Base-by-base conservation (phyloP, 768 basidiomycete genomes). In the Termitomyces sp. region DNA sequence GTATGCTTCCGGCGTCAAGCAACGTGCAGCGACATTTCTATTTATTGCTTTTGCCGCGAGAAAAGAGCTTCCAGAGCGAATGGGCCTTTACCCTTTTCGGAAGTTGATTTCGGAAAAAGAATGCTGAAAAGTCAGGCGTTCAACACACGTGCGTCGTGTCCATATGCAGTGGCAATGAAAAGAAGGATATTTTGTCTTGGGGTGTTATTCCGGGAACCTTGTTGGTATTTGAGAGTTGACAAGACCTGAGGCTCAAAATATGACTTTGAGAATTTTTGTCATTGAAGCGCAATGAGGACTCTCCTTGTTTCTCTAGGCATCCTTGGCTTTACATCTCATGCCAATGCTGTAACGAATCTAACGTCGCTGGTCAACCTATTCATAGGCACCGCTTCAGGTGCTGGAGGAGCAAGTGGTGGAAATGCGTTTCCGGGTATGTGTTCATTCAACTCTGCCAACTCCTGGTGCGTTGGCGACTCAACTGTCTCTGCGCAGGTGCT, bases 291-390 rank as follows among this genome's bases (percentile, higher is more conserved):
- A 44, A 55, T 55, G 53, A 52, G 36, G 41, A 13, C 26, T 38
- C 33, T 52, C 35, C 40, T 43, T 11, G 7, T 52, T 43, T 35
- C 40, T 52, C 49, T 55, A 46, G 44, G 53, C 11, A 26, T 47
- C 20, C 43, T 61, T 26, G 49, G 43, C 0, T 28, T 47, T 0
- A 57, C 22, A 20, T 40, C 35, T 40, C 26, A 35, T 43, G 44
- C 44, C 5, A 46, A 52, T 40, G 61, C 60, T 54, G 61, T 62
- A 10, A 61, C 65, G 7, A 72, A 77, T 26, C 61, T 79, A 18
- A 79, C 77, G 1, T 75, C 75, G n/a, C 66, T 79, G 9, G 79
- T 79, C 0, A 79, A 81, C 55, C 67, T 80, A 4, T 80, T 81
- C 67, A 80, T 80, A 41, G 79, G 79, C 18, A 81, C 79, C 0